A percentile compares a stretch with the other conserved stretches of the same genome.
Conservation (phyloP, 192 early-diverging fungal species). For the Backusella luteola region DNA sequence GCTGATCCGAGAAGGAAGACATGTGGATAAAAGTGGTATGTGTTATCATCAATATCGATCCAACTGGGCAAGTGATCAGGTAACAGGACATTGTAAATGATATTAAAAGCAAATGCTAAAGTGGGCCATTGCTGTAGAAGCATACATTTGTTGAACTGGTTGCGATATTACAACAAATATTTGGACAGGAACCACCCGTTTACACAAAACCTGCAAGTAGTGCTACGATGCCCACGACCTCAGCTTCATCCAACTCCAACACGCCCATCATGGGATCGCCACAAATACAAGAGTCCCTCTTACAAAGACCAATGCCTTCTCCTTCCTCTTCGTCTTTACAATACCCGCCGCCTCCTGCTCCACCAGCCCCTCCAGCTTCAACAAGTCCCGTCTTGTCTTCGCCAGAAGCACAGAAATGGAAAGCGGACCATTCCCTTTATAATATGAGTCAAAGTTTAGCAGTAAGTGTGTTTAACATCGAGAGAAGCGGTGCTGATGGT, state of each 20-base stretch:
- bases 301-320: slow-evolving; percentile 5
- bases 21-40: slow-evolving; percentile 82
- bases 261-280: slow-evolving; percentile 27
- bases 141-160: slow-evolving; percentile 57
- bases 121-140: slow-evolving; percentile 11
- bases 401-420: neutral
- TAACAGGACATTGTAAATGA: slow-evolving; percentile 7
- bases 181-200: slow-evolving; percentile 78
- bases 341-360: neutral
- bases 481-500: neutral
- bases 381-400: neutral
- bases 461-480: neutral
- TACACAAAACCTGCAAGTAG: slow-evolving; percentile 49
- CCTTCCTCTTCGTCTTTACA: slow-evolving; percentile 12
- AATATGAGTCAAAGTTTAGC: slow-evolving; percentile 14
- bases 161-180: slow-evolving; percentile 66
- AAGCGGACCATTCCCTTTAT: neutral
- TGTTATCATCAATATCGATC: slow-evolving; percentile 85
- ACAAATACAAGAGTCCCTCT: slow-evolving; percentile 30
- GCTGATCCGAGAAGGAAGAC: slow-evolving; percentile 75
- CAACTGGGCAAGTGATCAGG: slow-evolving; percentile 59
- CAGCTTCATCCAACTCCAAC: slow-evolving; percentile 34
- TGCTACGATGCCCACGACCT: slow-evolving; percentile 22
- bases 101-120: neutral
- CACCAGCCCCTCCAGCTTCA: slow-evolving; percentile 12